Evolutionary conservation across 352 stramenopile genomes (phyloP).

Genomic region (Pseudoperonospora humuli): DNA sequence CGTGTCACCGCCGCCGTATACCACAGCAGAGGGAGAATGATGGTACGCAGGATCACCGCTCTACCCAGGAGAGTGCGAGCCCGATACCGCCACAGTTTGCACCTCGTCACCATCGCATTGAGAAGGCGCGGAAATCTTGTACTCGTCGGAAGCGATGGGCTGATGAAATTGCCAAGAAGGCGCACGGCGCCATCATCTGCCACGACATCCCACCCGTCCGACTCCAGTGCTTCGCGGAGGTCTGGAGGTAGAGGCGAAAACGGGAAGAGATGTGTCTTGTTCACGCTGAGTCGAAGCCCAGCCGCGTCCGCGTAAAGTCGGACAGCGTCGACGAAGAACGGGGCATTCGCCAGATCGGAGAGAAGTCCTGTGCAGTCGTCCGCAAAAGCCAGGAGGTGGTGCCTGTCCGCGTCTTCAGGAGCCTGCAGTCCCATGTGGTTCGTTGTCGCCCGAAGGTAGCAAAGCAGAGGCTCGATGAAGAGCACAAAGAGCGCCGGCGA

Average conservation of each 20-base stretch:
- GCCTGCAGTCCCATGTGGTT: not conserved
- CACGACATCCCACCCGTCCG: not conserved
- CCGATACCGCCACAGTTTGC: constrained; percentile 3
- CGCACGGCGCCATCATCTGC: not conserved
- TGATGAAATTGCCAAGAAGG: constrained; percentile 1
- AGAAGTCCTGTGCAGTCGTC: constrained; percentile 16
- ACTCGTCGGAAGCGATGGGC: constrained; percentile 2
- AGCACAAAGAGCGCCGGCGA: constrained; percentile 18
- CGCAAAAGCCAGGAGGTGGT: constrained; percentile 9
- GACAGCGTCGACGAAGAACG: not conserved
- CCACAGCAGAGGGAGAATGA: constrained; percentile 3
- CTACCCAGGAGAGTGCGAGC: constrained; percentile 1
- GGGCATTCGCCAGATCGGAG: not conserved
- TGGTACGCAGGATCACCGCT: constrained; percentile 1
- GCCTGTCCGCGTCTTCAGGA: not conserved
- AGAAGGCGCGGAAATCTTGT: not conserved
- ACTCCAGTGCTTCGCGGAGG: not conserved
- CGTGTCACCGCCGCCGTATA: constrained; percentile 6
- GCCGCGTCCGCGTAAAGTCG: not conserved
- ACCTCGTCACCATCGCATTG: not conserved
- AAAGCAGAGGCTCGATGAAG: constrained; percentile 15
- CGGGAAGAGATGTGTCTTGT: constrained; percentile 8
- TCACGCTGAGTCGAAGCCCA: constrained; percentile 5
- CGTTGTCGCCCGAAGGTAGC: constrained; percentile 1
- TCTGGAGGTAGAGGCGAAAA: not conserved